Evolutionary conservation across 2,329 filamentous ascomycete genomes (phyloP).

Genomic region (Hymenoscyphus linearis): DNA sequence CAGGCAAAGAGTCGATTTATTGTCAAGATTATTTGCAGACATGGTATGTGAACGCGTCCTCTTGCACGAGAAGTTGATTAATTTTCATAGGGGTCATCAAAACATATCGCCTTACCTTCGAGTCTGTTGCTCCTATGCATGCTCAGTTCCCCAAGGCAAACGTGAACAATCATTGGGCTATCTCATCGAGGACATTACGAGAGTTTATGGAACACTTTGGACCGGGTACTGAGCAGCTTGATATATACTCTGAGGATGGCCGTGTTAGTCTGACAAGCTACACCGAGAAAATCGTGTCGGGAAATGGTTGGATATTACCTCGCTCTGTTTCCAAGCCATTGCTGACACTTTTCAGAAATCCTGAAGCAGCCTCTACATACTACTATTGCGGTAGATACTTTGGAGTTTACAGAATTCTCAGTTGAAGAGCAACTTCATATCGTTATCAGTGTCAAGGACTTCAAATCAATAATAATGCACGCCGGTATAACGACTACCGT

Average conservation of each 20-base stretch:
- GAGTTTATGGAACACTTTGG: slow-evolving; percentile 79
- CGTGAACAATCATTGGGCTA: slow-evolving; percentile 66
- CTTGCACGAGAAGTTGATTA: slow-evolving; percentile 2
- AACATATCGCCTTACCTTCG: slow-evolving; percentile 71
- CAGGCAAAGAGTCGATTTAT: slow-evolving; percentile 66
- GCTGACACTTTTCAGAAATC: slow-evolving; percentile 47
- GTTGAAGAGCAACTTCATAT: slow-evolving; percentile 74
- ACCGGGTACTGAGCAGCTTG: slow-evolving; percentile 73
- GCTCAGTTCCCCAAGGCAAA: slow-evolving; percentile 66
- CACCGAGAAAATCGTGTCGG: slow-evolving; percentile 70
- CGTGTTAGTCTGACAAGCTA: slow-evolving; percentile 74
- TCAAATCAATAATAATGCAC: slow-evolving; percentile 72
- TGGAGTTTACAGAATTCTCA: slow-evolving; percentile 70
- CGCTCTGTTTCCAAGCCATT: neutral
- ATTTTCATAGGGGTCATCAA: slow-evolving; percentile 58
- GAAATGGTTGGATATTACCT: slow-evolving; percentile 45
- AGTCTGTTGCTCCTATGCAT: slow-evolving; percentile 67
- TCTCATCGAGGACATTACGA: slow-evolving; percentile 64
- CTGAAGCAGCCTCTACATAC: slow-evolving; percentile 77
- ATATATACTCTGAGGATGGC: slow-evolving; percentile 67
- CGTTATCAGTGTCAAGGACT: slow-evolving; percentile 77
- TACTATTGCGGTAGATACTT: slow-evolving; percentile 68
- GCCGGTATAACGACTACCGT: slow-evolving; percentile 64
- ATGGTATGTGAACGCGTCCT: slow-evolving; percentile 43
- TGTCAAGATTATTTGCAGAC: slow-evolving; percentile 67